phyloP scores from a whole-genome alignment of 1,139 yeast species.

The Taphrina flavorubra region DNA sequence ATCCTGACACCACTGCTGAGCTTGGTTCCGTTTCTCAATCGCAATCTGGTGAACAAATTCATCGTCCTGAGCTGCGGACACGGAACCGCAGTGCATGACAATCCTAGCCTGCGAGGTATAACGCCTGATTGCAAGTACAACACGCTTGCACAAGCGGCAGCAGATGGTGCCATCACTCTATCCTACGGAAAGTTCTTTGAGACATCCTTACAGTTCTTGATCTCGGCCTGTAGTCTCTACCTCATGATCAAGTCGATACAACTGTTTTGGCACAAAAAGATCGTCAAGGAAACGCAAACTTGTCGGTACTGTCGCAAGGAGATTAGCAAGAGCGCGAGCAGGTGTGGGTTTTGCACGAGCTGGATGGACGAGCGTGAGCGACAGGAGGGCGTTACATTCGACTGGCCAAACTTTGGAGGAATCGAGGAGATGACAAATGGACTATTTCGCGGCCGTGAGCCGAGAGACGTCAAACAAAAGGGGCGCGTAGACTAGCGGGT shows the following conservation, averaged over 20 bases:
- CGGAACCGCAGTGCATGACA: not conserved
- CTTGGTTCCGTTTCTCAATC: conserved; percentile 9
- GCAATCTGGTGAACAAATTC: conserved; percentile 15
- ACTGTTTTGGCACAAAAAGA: conserved; percentile 9
- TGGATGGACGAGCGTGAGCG: conserved; percentile 29
- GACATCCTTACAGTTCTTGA: conserved; percentile 14
- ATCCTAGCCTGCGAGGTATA: not conserved
- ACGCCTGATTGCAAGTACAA: conserved; percentile 5
- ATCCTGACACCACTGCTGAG: conserved; percentile 17
- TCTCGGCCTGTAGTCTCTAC: conserved; percentile 13
- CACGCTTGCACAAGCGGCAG: conserved; percentile 22
- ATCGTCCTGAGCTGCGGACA: conserved; percentile 17
- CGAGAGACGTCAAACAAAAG: conserved; percentile 2
- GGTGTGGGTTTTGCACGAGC: conserved; percentile 20
- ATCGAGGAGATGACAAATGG: conserved; percentile 11
- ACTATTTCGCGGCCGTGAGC: not conserved
- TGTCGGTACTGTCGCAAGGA: conserved; percentile 22
- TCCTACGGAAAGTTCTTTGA: conserved; percentile 25
- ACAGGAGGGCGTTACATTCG: not conserved
- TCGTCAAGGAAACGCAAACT: conserved; percentile 15
- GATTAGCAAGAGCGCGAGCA: conserved; percentile 9
- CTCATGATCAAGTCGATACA: conserved; percentile 5
- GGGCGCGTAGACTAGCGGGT: not conserved
- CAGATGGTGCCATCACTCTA: conserved; percentile 21
- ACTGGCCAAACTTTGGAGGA: conserved; percentile 3